Evolutionary conservation across 2,329 filamentous ascomycete species (phyloP).

Genomic region (Aspergillus phoenicis): DNA sequence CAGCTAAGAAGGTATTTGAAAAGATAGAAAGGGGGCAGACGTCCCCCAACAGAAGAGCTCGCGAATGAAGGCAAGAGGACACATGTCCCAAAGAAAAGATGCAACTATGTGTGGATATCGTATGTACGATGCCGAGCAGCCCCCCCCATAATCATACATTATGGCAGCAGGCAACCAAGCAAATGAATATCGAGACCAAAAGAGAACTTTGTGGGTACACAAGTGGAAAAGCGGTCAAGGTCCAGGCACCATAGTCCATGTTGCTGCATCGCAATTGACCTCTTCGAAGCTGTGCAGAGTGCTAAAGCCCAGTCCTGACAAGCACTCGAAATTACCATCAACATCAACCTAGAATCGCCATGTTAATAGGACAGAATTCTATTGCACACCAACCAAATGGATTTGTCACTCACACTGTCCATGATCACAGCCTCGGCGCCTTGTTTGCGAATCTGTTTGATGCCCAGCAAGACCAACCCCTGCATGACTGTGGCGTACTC

Average conservation of each 20-base stretch:
- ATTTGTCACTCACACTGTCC: slow-evolving; percentile 68
- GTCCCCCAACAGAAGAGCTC: background rate
- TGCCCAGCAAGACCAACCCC: slow-evolving; percentile 76
- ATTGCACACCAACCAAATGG: background rate
- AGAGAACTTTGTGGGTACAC: background rate
- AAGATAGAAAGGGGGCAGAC: background rate
- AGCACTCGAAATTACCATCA: slow-evolving; percentile 71
- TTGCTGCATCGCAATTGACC: slow-evolving; percentile 68
- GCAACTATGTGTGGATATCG: slow-evolving; percentile 19
- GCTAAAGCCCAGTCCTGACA: slow-evolving; percentile 78
- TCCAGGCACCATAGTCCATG: slow-evolving; percentile 59
- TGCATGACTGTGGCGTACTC: slow-evolving; percentile 74
- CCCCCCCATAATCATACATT: background rate
- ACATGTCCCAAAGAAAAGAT: background rate
- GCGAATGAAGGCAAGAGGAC: background rate
- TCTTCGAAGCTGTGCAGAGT: slow-evolving; percentile 81
- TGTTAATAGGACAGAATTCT: slow-evolving; percentile 10
- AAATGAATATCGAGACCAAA: background rate
- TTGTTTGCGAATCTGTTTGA: slow-evolving; percentile 79
- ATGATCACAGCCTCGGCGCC: slow-evolving; percentile 73
- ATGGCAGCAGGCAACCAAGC: background rate
- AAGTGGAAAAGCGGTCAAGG: slow-evolving; percentile 18
- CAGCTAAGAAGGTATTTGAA: background rate
- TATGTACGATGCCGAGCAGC: slow-evolving; percentile 4
- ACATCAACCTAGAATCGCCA: slow-evolving; percentile 61